Evolutionary conservation across 2,329 filamentous ascomycete genomes (phyloP).

Genomic region (Sporothrix inflata): DNA sequence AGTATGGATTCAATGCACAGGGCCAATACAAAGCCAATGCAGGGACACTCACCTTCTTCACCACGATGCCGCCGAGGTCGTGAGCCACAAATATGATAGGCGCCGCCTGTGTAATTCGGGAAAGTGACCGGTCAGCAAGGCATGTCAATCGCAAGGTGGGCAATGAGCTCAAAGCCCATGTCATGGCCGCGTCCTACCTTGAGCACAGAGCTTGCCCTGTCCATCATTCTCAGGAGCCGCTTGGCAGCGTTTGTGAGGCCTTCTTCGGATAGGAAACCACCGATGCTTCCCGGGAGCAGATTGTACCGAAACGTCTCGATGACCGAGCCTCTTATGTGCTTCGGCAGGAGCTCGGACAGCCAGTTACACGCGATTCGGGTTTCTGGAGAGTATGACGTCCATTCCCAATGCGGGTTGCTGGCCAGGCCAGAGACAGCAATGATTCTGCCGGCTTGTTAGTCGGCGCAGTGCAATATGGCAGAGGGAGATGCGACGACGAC

Average conservation of each 20-base stretch:
- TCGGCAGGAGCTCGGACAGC: constrained; percentile 5
- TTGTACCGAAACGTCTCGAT: constrained; percentile 11
- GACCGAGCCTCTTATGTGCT: background rate
- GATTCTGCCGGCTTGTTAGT: background rate
- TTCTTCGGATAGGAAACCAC: background rate
- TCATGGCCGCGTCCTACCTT: background rate
- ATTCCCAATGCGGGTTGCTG: constrained; percentile 20
- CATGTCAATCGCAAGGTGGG: background rate
- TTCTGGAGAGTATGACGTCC: constrained; percentile 11
- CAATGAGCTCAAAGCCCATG: background rate
- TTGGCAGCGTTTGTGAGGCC: constrained; percentile 5
- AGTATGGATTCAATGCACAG: background rate
- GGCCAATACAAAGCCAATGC: too few relatives aligned
- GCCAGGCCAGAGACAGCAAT: constrained; percentile 16
- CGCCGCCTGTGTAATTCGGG: background rate
- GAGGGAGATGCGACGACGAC: background rate
- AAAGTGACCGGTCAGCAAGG: background rate
- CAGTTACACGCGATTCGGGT: constrained; percentile 13
- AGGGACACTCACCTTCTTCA: constrained; percentile 8
- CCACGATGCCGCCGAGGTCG: constrained; percentile 17
- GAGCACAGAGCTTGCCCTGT: background rate
- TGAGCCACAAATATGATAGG: constrained; percentile 18
- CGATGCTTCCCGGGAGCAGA: constrained; percentile 9
- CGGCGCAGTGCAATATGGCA: background rate
- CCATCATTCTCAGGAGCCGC: constrained; percentile 11